Evolutionary conservation across 2,329 filamentous ascomycete species (phyloP).

Genomic region (Cordyceps fumosorosea): DNA sequence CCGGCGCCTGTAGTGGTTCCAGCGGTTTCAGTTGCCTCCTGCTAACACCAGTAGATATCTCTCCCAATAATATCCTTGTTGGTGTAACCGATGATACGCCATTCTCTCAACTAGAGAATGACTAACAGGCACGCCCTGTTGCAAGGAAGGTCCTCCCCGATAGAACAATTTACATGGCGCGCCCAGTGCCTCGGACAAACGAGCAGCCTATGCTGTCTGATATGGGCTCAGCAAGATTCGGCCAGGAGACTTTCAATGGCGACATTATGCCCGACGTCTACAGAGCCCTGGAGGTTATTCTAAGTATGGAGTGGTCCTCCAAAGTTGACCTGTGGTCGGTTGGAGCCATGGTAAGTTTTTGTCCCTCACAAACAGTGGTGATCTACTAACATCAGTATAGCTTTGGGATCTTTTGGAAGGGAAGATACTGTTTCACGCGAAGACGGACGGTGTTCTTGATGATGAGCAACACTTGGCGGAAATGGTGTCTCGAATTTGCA

Average conservation of each 20-base stretch:
- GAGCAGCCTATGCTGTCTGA: background rate
- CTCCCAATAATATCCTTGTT: background rate
- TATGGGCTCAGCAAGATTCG: background rate
- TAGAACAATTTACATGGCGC: background rate
- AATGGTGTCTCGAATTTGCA: conserved; percentile 15
- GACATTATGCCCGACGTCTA: background rate
- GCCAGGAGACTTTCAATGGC: background rate
- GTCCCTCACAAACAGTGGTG: background rate
- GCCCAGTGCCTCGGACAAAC: background rate
- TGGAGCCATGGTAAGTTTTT: conserved; percentile 6
- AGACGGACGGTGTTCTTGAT: conserved; percentile 9
- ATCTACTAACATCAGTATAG: background rate
- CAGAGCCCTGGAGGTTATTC: background rate
- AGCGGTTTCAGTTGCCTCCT: background rate
- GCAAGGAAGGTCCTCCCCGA: background rate
- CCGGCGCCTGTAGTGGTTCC: background rate
- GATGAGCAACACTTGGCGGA: conserved; percentile 17
- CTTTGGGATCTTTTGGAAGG: conserved; percentile 16
- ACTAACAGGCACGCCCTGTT: background rate
- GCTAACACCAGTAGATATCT: background rate
- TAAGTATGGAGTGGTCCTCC: conserved; percentile 1
- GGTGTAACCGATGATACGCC: background rate
- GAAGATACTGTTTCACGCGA: background rate
- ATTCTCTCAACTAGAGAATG: background rate
- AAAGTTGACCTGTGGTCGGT: conserved; percentile 7